Conservation (phyloP, 1,284 basidiomycete genomes). For the Apiotrichum veenhuisii region DNA sequence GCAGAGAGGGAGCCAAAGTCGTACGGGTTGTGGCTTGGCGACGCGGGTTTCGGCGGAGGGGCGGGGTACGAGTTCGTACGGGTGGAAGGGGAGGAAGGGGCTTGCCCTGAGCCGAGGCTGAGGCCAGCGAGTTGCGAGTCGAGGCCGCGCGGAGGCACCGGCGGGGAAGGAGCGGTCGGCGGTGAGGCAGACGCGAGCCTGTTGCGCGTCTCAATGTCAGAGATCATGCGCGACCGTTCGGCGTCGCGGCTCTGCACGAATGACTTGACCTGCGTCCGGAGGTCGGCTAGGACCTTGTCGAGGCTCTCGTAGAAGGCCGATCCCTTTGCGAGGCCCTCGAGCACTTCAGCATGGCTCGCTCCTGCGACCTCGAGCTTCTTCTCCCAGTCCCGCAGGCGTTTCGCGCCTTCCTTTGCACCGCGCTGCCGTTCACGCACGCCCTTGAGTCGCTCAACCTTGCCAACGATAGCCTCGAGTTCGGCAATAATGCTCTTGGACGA, state of each 20-base stretch:
- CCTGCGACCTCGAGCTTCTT: constrained; percentile 67
- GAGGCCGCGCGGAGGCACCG: constrained; percentile 24
- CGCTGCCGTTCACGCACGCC: constrained; percentile 72
- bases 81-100: constrained; percentile 19
- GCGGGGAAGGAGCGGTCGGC: constrained; percentile 11
- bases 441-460: constrained; percentile 66
- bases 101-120: constrained; percentile 16
- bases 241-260: constrained; percentile 64
- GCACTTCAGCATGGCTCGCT: constrained; percentile 79
- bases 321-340: constrained; percentile 80
- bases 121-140: constrained; percentile 35
- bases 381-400: constrained; percentile 67
- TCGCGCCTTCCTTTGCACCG: constrained; percentile 65
- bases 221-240: constrained; percentile 67
- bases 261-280: constrained; percentile 60
- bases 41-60: constrained; percentile 20
- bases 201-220: constrained; percentile 63
- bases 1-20: constrained; percentile 35
- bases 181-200: constrained; percentile 18
- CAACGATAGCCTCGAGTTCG: constrained; percentile 66
- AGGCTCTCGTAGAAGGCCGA: constrained; percentile 83
- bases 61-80: constrained; percentile 24
- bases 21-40: constrained; percentile 30
- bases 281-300: constrained; percentile 60
- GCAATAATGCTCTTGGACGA: constrained; percentile 69